Percentiles rank a stretch among this genome's conserved stretches.
These are phyloP conservation scores for Cyclotella cryptica DNA, from an alignment of 108 stramenopile genomes.

Conservation along the genomic window DNA sequence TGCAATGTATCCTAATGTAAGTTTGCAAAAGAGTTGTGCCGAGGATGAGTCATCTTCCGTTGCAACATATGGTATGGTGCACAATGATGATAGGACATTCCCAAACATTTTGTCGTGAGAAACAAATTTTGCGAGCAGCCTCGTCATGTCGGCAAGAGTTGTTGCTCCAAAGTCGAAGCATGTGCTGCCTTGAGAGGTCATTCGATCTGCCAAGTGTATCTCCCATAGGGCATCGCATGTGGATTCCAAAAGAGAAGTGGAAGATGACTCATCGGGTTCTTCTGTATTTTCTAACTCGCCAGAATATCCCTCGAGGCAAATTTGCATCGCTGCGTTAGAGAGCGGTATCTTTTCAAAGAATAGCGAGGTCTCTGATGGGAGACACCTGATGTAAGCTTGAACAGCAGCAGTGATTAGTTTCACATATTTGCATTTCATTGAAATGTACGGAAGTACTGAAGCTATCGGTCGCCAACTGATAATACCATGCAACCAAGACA, in stretches of 20 bases:
- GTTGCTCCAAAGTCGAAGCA: constrained; percentile 19
- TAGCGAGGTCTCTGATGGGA: background rate
- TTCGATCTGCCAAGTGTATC: constrained; percentile 35
- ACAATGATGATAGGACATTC: constrained; percentile 37
- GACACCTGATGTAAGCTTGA: constrained; percentile 9
- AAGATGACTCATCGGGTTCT: background rate
- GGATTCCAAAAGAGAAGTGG: constrained; percentile 17
- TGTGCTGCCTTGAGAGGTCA: background rate
- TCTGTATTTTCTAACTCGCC: constrained; percentile 11
- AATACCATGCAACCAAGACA: constrained; percentile 59
- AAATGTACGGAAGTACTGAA: constrained; percentile 32
- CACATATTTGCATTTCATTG: constrained; percentile 44
- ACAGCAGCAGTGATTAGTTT: constrained; percentile 44
- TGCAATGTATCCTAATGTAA: constrained; percentile 36
- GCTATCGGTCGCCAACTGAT: constrained; percentile 47
- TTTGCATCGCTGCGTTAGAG: constrained; percentile 36
- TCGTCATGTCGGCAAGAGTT: constrained; percentile 19
- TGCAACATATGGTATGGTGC: constrained; percentile 27
- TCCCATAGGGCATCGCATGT: constrained; percentile 50
- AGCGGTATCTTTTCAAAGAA: constrained; percentile 47
- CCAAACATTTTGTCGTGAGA: constrained; percentile 28
- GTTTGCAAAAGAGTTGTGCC: constrained; percentile 32
- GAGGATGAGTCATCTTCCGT: constrained; percentile 3
- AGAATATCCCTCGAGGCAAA: constrained; percentile 31
- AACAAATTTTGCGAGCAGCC: constrained; percentile 36